Evolutionary conservation across 495 filamentous ascomycete species (phyloP), one percentile per base, ranked within the genome.

Genomic region (Podospora bellae-mahoneyi): DNA sequence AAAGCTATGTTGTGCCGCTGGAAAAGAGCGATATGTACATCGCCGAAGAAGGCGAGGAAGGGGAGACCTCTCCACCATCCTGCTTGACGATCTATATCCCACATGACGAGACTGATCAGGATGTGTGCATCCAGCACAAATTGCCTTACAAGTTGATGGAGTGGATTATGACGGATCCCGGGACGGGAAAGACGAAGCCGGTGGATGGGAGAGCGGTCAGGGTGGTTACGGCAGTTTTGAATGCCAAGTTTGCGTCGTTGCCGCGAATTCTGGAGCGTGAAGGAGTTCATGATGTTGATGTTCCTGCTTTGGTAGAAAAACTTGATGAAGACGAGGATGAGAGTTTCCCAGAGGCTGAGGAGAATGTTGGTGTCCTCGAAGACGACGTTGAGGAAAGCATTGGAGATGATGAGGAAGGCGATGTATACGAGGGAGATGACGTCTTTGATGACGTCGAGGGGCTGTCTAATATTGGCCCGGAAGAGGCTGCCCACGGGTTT

Each of bases 11-110:
- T 58, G 71, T 79, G 18, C 27, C 70, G 60, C 60, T 70, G 4
- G 60, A 64, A 15, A 69, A 57, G 26, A 73, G 74, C 26, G 73
- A 75, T 18, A 64, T 82, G 1, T 75, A 81, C 61, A 75, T 83
- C 48, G 56, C 73, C 27, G 74, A 78, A 13, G 61, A 69, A 2
- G 34, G 34, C 10, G 34, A 10, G 10, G 53, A 65, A 39, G 69
- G 26, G 2, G 19, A 7, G 30, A 23, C 23, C 23, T 23, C 23
- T 23, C 23, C 23, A 23, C 64, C 68, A 5, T 10, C 34, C 6
- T 10, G 34, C 34, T 68, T 80, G 30, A 71, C 71, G 19, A 69
- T 83, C 10, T 83, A 77, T 58, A 75, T 84, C 9, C 80, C 80
- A 6, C 64, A 68, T 10, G 69, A 81, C 60, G 71, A 75, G 44